phyloP scores from a whole-genome alignment of 768 basidiomycete species.

The Tulasnella sp. region DNA sequence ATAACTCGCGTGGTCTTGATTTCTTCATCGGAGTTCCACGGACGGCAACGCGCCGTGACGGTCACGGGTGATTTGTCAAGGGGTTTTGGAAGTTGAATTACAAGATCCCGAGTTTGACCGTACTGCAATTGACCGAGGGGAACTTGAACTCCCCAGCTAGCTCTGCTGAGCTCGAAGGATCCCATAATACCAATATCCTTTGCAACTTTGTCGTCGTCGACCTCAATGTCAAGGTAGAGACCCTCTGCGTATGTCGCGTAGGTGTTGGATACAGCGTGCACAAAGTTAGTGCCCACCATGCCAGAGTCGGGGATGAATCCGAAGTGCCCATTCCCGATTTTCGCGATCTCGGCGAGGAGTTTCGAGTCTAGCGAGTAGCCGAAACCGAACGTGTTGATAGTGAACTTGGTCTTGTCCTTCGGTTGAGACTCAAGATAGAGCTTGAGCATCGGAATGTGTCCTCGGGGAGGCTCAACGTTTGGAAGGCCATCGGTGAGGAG shows the following conservation, averaged over 20 bases:
- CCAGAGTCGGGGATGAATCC: constrained; percentile 17
- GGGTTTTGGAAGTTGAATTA: neutral
- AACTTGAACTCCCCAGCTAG: neutral
- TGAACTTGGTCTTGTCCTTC: constrained; percentile 1
- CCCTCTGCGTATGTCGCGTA: constrained; percentile 16
- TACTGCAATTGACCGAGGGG: constrained; percentile 11
- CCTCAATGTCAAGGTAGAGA: constrained; percentile 6
- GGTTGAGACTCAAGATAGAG: constrained; percentile 14
- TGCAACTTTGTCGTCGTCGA: constrained; percentile 5
- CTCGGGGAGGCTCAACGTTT: constrained; percentile 16
- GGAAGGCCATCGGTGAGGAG: constrained; percentile 17
- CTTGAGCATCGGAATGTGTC: constrained; percentile 16
- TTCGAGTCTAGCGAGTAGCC: constrained; percentile 16
- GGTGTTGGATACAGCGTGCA: constrained; percentile 17
- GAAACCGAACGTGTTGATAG: constrained; percentile 18
- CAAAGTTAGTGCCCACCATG: constrained; percentile 18
- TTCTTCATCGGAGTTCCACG: neutral
- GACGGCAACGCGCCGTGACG: neutral
- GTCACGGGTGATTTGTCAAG: neutral
- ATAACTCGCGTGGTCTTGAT: neutral
- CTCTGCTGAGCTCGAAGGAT: neutral
- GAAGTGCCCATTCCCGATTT: constrained; percentile 10
- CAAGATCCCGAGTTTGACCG: constrained; percentile 17
- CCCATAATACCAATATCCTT: neutral
- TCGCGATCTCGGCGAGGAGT: constrained; percentile 13